Percentiles rank a stretch among this genome's conserved stretches.
Conservation (phyloP, 371 early-diverging fungal species). For the Cladochytrium tenue region DNA sequence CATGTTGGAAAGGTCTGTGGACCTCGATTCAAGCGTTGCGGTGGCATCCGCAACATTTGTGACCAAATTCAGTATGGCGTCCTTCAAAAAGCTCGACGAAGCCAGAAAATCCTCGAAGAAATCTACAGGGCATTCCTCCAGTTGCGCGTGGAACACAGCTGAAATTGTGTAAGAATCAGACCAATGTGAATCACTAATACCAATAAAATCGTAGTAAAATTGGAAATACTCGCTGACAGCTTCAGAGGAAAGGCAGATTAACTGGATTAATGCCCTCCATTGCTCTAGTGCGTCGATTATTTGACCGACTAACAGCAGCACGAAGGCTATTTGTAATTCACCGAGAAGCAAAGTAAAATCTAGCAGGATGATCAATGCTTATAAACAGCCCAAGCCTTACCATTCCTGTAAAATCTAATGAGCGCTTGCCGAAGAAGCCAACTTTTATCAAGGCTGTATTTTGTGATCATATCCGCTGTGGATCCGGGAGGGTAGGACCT, state of each 20-base stretch:
- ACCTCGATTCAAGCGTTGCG: background rate
- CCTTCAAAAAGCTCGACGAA: conserved; percentile 67
- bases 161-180: background rate
- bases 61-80: conserved; percentile 21
- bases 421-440: conserved; percentile 71
- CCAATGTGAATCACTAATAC: conserved; percentile 30
- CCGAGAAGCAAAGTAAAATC: conserved; percentile 60
- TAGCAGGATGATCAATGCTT: conserved; percentile 1
- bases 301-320: conserved; percentile 79
- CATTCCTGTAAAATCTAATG: conserved; percentile 41
- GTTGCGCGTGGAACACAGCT: conserved; percentile 61
- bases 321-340: conserved; percentile 80
- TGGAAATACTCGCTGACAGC: conserved; percentile 13
- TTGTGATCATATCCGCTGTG: conserved; percentile 68
- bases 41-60: background rate
- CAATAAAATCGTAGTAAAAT: conserved; percentile 20
- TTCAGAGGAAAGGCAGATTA: conserved; percentile 70
- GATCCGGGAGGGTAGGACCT: conserved; percentile 79
- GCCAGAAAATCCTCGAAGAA: conserved; percentile 76
- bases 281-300: conserved; percentile 85
- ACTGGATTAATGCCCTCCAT: conserved; percentile 78
- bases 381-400: too few relatives aligned
- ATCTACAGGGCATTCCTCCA: conserved; percentile 78
- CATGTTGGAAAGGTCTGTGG: conserved; percentile 18
- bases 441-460: conserved; percentile 87